These are phyloP conservation scores for Rosa rugosa DNA, from an alignment of 306 rosid species.

Conservation along the genomic window DNA sequence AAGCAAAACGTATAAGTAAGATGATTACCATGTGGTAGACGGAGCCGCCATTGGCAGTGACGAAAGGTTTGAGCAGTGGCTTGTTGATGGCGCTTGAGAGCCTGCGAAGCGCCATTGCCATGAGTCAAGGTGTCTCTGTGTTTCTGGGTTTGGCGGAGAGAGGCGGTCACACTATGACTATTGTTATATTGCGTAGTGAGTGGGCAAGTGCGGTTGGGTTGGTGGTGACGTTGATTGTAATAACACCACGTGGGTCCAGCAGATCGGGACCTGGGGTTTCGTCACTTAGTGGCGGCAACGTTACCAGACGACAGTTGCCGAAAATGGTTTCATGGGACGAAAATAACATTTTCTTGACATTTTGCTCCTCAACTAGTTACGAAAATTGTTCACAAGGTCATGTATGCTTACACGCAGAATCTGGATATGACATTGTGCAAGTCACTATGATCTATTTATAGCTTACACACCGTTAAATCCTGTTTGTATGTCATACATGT, in stretches of 20 bases:
- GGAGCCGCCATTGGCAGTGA: constrained; percentile 42
- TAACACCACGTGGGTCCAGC: background rate
- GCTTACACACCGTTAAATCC: too few relatives aligned
- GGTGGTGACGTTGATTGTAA: background rate
- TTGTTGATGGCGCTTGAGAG: constrained; percentile 48
- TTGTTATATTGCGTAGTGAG: background rate
- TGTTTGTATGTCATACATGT: too few relatives aligned
- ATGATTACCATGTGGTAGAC: constrained; percentile 49
- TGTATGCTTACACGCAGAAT: too few relatives aligned
- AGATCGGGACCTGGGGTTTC: background rate
- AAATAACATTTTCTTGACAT: too few relatives aligned
- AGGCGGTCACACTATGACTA: background rate
- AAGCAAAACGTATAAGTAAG: background rate
- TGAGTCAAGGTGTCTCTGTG: background rate
- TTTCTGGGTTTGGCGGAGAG: background rate
- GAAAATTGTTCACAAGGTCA: too few relatives aligned
- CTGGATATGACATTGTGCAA: too few relatives aligned
- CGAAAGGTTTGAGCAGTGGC: constrained; percentile 29
- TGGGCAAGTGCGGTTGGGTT: background rate
- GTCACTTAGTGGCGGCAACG: background rate
- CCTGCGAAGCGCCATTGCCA: constrained; percentile 76
- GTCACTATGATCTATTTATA: too few relatives aligned
- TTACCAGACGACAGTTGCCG: background rate
- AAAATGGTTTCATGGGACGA: too few relatives aligned
- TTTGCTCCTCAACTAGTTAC: too few relatives aligned